Evolutionary conservation across 83 land plant species (phyloP).

Genomic region (Picea abies): DNA sequence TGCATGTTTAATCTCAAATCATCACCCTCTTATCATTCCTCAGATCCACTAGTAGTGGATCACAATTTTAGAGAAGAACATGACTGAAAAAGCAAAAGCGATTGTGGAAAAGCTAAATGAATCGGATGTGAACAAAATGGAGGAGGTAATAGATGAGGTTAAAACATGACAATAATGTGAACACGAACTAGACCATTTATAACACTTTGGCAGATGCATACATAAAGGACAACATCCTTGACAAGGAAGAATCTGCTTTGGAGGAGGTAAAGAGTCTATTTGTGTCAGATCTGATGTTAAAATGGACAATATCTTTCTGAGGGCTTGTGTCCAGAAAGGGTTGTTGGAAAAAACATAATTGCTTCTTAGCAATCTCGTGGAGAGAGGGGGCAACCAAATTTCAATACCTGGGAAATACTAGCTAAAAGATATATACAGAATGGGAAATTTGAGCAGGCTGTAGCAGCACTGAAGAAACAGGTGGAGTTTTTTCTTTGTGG

Average conservation of each 20-base stretch:
- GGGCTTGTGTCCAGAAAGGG: slow-evolving; percentile 41
- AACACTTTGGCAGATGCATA: slow-evolving; percentile 59
- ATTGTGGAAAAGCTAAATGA: slow-evolving; percentile 36
- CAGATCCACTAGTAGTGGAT: too few relatives aligned
- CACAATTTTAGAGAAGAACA: slow-evolving; percentile 31
- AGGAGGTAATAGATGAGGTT: slow-evolving; percentile 45
- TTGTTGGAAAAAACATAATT: slow-evolving; percentile 33
- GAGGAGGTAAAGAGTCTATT: slow-evolving; percentile 42
- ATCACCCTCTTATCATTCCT: too few relatives aligned
- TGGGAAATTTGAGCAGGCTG: slow-evolving; percentile 34
- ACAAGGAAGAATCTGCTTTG: slow-evolving; percentile 51
- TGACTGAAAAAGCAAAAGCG: slow-evolving; percentile 49
- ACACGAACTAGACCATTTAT: slow-evolving; percentile 61
- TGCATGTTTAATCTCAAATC: too few relatives aligned
- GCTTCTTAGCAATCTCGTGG: slow-evolving; percentile 27
- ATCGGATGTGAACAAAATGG: slow-evolving; percentile 41
- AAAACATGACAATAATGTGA: slow-evolving; percentile 29
- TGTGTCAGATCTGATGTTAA: slow-evolving; percentile 46
- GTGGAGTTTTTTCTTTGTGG: too few relatives aligned
- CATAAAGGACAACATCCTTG: slow-evolving; percentile 37
- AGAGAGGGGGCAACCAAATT: slow-evolving; percentile 50
- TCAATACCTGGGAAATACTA: slow-evolving; percentile 56
- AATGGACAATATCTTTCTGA: slow-evolving; percentile 47
- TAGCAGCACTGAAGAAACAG: slow-evolving; percentile 35
- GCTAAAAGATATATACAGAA: slow-evolving; percentile 35